phyloP scores from a whole-genome alignment of 2,329 filamentous ascomycete genomes.

The Raffaelea arxii region DNA sequence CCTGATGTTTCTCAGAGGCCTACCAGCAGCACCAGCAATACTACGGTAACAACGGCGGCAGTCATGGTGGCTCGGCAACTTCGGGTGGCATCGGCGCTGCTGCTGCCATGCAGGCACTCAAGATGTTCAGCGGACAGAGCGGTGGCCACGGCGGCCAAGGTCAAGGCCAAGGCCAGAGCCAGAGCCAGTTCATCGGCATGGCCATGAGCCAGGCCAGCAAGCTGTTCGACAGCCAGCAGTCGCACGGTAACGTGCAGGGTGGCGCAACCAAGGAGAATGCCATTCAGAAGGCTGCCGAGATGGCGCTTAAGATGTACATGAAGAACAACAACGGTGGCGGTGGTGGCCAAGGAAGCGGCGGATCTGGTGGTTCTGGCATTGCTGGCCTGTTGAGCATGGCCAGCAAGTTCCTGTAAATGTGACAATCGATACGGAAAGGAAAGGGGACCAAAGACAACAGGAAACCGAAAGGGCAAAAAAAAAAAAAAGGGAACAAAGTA shows the following conservation, averaged over 20 bases:
- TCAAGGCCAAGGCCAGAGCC: constrained; percentile 39
- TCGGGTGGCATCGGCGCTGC: constrained; percentile 54
- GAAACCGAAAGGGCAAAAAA: not conserved
- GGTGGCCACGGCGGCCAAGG: constrained; percentile 30
- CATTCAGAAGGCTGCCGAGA: constrained; percentile 69
- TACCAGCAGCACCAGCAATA: constrained; percentile 67
- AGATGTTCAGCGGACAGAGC: constrained; percentile 54
- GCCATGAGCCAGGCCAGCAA: constrained; percentile 84
- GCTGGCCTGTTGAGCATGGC: constrained; percentile 34
- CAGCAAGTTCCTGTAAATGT: constrained; percentile 32
- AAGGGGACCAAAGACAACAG: not conserved
- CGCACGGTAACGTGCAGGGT: constrained; percentile 41
- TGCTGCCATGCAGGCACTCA: constrained; percentile 72
- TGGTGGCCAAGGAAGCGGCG: constrained; percentile 37
- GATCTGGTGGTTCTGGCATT: constrained; percentile 35
- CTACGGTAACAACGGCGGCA: constrained; percentile 45
- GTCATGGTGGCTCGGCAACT: constrained; percentile 35
- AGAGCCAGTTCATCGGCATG: constrained; percentile 74
- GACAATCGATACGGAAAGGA: not conserved
- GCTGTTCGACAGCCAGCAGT: constrained; percentile 51
- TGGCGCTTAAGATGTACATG: constrained; percentile 85
- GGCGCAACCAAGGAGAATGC: constrained; percentile 70
- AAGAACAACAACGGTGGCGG: constrained; percentile 55
- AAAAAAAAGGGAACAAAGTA: too few species aligned
- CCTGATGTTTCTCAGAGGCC: constrained; percentile 42